These are phyloP conservation scores for Medicago lupulina DNA, from an alignment of 306 rosid genomes.

Conservation along the genomic window DNA sequence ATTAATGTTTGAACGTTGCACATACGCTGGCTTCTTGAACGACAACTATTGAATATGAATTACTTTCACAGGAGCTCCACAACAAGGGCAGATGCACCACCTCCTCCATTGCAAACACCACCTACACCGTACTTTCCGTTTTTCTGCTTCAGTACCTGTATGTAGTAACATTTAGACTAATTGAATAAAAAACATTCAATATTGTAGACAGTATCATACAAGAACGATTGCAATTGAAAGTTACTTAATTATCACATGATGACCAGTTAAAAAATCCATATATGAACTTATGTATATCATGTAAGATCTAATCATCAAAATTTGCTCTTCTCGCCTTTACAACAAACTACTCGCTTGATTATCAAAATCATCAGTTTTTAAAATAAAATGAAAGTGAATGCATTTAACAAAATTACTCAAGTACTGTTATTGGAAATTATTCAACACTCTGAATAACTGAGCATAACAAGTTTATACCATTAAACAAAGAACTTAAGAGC, in stretches of 20 bases:
- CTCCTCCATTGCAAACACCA: slow-evolving; percentile 98
- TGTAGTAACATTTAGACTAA: slow-evolving; percentile 9
- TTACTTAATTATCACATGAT: not conserved
- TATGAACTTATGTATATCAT: not conserved
- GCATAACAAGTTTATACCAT: not conserved
- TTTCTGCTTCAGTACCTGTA: slow-evolving; percentile 84
- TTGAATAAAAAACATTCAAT: slow-evolving; percentile 7
- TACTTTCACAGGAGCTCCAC: slow-evolving; percentile 72
- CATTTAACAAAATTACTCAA: not conserved
- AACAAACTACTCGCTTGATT: slow-evolving; percentile 1
- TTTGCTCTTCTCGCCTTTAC: not conserved
- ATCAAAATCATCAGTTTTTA: not conserved
- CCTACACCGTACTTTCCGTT: slow-evolving; percentile 92
- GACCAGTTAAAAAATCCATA: not conserved
- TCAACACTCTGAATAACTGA: not conserved
- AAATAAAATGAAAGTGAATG: not conserved
- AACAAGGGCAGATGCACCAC: slow-evolving; percentile 99
- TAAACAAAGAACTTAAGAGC: not conserved
- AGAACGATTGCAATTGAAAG: not conserved
- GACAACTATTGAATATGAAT: slow-evolving; percentile 21
- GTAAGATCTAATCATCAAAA: slow-evolving; percentile 3
- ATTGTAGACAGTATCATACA: not conserved
- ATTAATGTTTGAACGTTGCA: slow-evolving; percentile 20
- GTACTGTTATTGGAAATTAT: too few relatives aligned
- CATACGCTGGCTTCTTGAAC: slow-evolving; percentile 20